phyloP scores from a whole-genome alignment of 2,329 filamentous ascomycete species.

The Sclerotinia sclerotiorum region DNA sequence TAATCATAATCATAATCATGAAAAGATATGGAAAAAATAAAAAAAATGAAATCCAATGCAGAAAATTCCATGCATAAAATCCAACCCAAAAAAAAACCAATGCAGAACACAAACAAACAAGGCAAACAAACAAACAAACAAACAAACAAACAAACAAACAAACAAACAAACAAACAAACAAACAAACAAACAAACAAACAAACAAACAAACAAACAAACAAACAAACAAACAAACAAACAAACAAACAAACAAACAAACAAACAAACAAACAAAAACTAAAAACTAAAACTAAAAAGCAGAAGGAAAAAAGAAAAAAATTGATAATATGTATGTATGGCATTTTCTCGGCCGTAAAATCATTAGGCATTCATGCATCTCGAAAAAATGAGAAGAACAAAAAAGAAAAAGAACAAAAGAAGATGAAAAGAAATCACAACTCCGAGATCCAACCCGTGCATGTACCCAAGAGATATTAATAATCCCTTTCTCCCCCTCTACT shows the following conservation, averaged over 20 bases:
- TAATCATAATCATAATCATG: background rate
- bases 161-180: background rate
- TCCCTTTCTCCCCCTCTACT: constrained; percentile 10
- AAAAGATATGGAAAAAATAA: background rate
- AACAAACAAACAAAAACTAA: no score
- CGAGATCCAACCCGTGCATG: background rate
- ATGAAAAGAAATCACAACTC: background rate
- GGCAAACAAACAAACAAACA: background rate
- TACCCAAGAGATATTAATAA: background rate
- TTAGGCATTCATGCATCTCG: background rate
- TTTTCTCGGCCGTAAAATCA: constrained; percentile 10
- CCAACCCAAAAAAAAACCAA: background rate
- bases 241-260: no score
- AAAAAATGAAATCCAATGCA: background rate
- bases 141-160: background rate
- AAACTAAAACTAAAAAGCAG: background rate
- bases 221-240: background rate
- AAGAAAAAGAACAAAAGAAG: background rate
- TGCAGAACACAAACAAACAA: background rate
- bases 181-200: background rate
- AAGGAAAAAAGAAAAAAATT: background rate
- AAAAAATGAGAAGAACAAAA: background rate
- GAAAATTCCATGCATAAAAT: no score
- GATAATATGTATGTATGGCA: background rate
- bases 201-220: background rate